A percentile compares a stretch with the other conserved stretches of the same genome.
Conservation (phyloP, 768 basidiomycete genomes). For the Calocybe indica region DNA sequence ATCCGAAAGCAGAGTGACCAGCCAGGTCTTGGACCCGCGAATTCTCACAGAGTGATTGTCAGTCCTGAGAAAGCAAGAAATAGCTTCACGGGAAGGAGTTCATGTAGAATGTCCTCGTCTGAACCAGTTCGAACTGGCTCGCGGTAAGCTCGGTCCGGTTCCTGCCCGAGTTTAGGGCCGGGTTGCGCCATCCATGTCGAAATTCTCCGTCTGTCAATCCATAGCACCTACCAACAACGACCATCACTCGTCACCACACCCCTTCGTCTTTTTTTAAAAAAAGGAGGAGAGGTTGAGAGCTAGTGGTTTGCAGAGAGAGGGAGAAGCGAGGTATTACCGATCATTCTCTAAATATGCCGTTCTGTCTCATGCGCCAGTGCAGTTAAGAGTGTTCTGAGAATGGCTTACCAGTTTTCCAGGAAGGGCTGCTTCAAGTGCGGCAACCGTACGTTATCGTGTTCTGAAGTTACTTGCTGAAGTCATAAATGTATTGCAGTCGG, state of each 20-base stretch:
- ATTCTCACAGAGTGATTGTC: too few species aligned
- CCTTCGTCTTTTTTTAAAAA: constrained; percentile 41
- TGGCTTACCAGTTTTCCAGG: constrained; percentile 81
- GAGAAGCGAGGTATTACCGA: constrained; percentile 55
- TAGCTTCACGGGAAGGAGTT: too few species aligned
- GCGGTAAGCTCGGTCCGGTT: too few species aligned
- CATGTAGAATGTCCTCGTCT: too few species aligned
- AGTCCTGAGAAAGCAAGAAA: too few species aligned
- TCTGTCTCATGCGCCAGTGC: too few species aligned
- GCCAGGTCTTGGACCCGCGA: too few species aligned
- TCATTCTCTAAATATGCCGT: too few species aligned
- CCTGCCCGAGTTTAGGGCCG: constrained; percentile 19
- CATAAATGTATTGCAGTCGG: constrained; percentile 50
- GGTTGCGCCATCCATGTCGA: constrained; percentile 6
- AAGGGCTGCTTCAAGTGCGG: constrained; percentile 95
- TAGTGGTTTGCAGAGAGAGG: constrained; percentile 67
- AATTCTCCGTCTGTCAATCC: constrained; percentile 3
- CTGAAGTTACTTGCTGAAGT: constrained; percentile 5
- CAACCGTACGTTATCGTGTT: constrained; percentile 55
- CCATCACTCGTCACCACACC: constrained; percentile 33
- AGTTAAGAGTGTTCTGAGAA: constrained; percentile 28
- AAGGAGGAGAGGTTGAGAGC: constrained; percentile 62
- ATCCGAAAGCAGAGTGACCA: not conserved
- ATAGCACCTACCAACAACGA: constrained; percentile 19
- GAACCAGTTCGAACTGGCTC: not conserved